Conservation (phyloP, 1,139 yeast genomes). For the Pneumocystis oryctolagi region DNA sequence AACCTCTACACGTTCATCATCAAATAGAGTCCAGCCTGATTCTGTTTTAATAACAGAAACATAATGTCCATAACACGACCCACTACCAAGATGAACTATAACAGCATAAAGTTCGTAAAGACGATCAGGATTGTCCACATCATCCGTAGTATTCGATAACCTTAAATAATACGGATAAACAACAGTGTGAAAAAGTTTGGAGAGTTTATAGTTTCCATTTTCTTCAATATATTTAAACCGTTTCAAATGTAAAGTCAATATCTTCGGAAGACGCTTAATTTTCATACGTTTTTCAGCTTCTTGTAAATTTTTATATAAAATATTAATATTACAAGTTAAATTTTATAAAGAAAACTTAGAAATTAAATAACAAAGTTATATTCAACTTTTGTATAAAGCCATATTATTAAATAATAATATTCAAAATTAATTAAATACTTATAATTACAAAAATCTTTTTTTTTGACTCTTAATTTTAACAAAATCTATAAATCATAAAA, state of each 20-base stretch:
- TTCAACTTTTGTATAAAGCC: no score
- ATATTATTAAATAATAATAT: no score
- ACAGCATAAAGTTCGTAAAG: slow-evolving; percentile 72
- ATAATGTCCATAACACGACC: slow-evolving; percentile 95
- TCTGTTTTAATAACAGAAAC: slow-evolving; percentile 72
- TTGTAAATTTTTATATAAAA: slow-evolving; percentile 73
- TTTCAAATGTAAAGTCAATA: slow-evolving; percentile 70
- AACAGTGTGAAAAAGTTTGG: slow-evolving; percentile 73
- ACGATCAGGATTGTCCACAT: slow-evolving; percentile 33
- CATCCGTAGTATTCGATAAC: slow-evolving; percentile 60
- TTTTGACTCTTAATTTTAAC: no score
- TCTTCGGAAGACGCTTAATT: slow-evolving; percentile 59
- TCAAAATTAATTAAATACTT: no score
- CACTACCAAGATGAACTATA: slow-evolving; percentile 91
- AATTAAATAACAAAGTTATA: no score
- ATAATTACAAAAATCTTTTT: no score
- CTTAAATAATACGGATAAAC: slow-evolving; percentile 63
- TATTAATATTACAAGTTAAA: no score
- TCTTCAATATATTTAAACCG: slow-evolving; percentile 83
- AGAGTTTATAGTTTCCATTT: slow-evolving; percentile 46
- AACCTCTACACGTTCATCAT: slow-evolving; percentile 79
- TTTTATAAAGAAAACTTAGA: no score
- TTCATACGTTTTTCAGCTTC: slow-evolving; percentile 92
- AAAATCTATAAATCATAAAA: no score
- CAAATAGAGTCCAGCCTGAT: slow-evolving; percentile 80